Evolutionary conservation across 176 grass and related monocot genomes (phyloP), one percentile per base, ranked within the genome.

Genomic region (Aegilops sharonensis): DNA sequence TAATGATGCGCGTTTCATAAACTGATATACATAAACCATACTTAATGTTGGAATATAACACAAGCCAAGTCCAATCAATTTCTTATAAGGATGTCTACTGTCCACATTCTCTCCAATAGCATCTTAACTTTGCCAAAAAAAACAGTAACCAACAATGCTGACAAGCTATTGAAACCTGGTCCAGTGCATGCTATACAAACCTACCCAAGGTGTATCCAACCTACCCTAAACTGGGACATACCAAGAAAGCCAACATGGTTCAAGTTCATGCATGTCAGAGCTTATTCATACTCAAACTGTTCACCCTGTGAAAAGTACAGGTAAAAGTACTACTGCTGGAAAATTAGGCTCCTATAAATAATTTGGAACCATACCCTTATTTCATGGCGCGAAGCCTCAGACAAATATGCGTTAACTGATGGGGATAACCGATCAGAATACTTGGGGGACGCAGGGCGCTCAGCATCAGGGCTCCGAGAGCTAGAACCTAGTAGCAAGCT

Each of bases 311-410:
- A 68, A 72, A 76, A 59, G 56, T 59, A 76, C 14, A 78, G 21
- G 68, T 50, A 77, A 84, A 32, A 75, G 14, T 36, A 36, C 14
- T 75, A 39, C 66, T 9, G 18, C 43, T 67, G 45, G 80, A 80
- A 30, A 40, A 73, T 10, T 43, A 71, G 13, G 29, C 74, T 83
- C 36, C n/a, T 29, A 75, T 63, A 87, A 29, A 48, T 77, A 77
- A 59, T 69, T 61, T 75, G 63, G 12, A 17, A 85, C 70, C 11
- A 87, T 99, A 99, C 97, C 88, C 94, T 92, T 84, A 99, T 94
- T 87, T 99, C 97, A 88, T 96, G 97, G 78, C 97, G 94, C 70
- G 97, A 99, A 66, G 97, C 97, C 89, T 99, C 97, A 60, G 92
- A 99, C 27, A 99, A 87, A 67, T 99, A 96, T n/a, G 83, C 85